Evolutionary conservation across 495 filamentous ascomycete species (phyloP).

Genomic region (Hamigera avellanea): DNA sequence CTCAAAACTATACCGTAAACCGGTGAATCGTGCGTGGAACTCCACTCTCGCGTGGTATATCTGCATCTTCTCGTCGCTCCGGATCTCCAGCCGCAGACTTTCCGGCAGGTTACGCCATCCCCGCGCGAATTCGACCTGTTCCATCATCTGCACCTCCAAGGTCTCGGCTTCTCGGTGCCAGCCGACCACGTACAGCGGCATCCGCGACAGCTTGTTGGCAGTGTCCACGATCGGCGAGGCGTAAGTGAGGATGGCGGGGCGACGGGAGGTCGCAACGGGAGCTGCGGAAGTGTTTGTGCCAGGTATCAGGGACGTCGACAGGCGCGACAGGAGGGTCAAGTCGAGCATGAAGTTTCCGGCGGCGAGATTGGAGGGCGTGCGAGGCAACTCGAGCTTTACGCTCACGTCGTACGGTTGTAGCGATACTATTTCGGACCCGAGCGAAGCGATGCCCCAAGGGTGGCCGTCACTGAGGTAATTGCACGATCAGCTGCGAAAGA

Average conservation of each 20-base stretch:
- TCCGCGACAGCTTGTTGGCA: constrained; percentile 32
- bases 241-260: constrained; percentile 59
- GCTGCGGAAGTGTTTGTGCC: constrained; percentile 13
- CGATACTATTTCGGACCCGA: constrained; percentile 29
- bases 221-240: constrained; percentile 44
- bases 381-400: constrained; percentile 62
- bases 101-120: constrained; percentile 45
- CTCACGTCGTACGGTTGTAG: constrained; percentile 53
- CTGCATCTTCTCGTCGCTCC: constrained; percentile 54
- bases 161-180: constrained; percentile 41
- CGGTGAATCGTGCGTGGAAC: constrained; percentile 60
- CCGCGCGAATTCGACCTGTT: constrained; percentile 50
- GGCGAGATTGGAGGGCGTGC: constrained; percentile 38
- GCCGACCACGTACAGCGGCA: constrained; percentile 52
- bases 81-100: constrained; percentile 51
- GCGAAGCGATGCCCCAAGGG: constrained; percentile 31
- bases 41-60: constrained; percentile 59
- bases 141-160: constrained; percentile 60
- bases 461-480: constrained; percentile 18
- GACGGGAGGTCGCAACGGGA: constrained; percentile 34
- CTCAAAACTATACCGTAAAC: constrained; percentile 56
- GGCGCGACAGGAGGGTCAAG: constrained; percentile 46
- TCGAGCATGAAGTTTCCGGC: constrained; percentile 91
- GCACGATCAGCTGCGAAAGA: background rate
- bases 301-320: constrained; percentile 14